Base-by-base conservation (phyloP, 495 filamentous ascomycete genomes). In the Aspergillus sparsus region DNA sequence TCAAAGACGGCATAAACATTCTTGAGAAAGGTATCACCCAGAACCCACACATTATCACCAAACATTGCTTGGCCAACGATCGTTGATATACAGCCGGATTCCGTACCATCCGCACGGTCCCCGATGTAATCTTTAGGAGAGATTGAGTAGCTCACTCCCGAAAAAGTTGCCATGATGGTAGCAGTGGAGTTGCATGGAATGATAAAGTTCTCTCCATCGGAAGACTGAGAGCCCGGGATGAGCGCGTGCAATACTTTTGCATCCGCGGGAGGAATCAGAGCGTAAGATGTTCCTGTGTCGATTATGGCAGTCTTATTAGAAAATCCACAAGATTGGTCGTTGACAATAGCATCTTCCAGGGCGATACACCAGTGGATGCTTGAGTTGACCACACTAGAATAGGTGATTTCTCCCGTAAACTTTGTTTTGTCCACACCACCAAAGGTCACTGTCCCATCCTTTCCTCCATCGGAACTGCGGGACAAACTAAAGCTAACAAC, bases 1-100 rank as follows among this genome's bases (percentile, higher is more conserved):
- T 96, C 91, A 65, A 95, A 95, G 18, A 94, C 87, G 21, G 83
- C 75, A 73, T 94, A 94, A n/a, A 95, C 90, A 62, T 95, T 94
- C 75, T 95, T 96, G 57, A 96, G 71, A 64, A 95, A 95, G 5
- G 88, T 82, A 63, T 93, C 91, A 6, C 91, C 91, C 1, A 94
- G 69, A 33, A 96, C 77, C 91, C 92, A 94, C 69, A 78, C 70
- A 49, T 79, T 66, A 13, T 72, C 46, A 31, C 75, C 80, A 50
- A 81, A 80, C 5, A 79, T 72, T 58, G 77, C 70, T 15, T 76
- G 64, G n/a, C 70, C 69, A 6, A 82, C 66, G 57, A 94, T 83
- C 45, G 87, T 90, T 66, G 87, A 89, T 15, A 78, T 71, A 67
- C 91, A 96, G 33, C 68, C 71, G 9, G 75, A 63, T 11, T 63